Percentiles rank a stretch among this genome's conserved stretches.
Evolutionary conservation across 208 protist genomes (phyloP).

Genomic region (Strigomonas galati): DNA sequence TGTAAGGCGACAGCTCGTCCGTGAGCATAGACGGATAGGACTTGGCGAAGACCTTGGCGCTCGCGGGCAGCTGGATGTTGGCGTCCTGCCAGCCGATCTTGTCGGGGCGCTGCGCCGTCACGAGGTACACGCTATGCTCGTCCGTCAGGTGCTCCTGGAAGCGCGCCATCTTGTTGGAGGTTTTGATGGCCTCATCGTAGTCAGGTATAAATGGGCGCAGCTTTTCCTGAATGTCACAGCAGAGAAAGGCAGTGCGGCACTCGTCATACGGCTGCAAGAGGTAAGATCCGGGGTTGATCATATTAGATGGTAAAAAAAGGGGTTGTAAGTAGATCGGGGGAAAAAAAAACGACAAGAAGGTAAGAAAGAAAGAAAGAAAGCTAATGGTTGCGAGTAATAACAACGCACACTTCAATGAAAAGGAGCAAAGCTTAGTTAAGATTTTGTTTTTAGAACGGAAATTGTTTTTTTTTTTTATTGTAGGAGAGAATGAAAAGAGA

Average conservation of each 20-base stretch:
- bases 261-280: slow-evolving; percentile 5
- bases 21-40: slow-evolving; percentile 48
- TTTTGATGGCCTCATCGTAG: slow-evolving; percentile 41
- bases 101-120: slow-evolving; percentile 50
- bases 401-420: no score
- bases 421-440: no score
- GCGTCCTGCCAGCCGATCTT: slow-evolving; percentile 25
- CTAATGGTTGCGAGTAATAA: no score
- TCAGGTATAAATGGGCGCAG: slow-evolving; percentile 29
- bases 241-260: slow-evolving; percentile 63
- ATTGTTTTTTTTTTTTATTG: no score
- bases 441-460: no score
- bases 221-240: slow-evolving; percentile 66
- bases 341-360: not conserved
- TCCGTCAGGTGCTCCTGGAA: slow-evolving; percentile 28
- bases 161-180: slow-evolving; percentile 37
- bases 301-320: not conserved
- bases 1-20: slow-evolving; percentile 25
- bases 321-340: not conserved
- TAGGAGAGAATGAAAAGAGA: slow-evolving; percentile 5
- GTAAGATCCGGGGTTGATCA: not conserved
- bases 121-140: slow-evolving; percentile 39
- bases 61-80: slow-evolving; percentile 38
- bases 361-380: no score
- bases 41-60: slow-evolving; percentile 40